Conservation (phyloP, 1,284 basidiomycete genomes). For the Mycosarcoma maydis region DNA sequence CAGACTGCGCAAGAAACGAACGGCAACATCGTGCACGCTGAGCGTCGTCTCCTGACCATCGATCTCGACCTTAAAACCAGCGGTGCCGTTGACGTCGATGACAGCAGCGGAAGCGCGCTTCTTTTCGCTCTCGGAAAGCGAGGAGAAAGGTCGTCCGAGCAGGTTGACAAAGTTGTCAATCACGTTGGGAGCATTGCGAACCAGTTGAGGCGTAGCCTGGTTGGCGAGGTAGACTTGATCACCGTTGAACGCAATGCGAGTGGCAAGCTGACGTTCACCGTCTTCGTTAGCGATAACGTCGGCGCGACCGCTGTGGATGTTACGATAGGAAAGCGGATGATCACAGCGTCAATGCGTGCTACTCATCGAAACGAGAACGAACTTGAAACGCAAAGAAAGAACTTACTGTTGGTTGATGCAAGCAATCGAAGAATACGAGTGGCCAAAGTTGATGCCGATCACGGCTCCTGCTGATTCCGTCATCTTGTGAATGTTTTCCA, state of each 20-base stretch:
- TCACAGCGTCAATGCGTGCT: slow-evolving; percentile 7
- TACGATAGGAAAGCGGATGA: background rate
- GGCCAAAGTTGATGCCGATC: slow-evolving; percentile 96
- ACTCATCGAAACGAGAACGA: background rate
- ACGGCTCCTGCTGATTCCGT: slow-evolving; percentile 67
- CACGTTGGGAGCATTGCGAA: slow-evolving; percentile 94
- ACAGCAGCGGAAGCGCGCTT: slow-evolving; percentile 84
- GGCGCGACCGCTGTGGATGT: slow-evolving; percentile 55
- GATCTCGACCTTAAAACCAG: slow-evolving; percentile 78
- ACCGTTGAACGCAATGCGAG: slow-evolving; percentile 87
- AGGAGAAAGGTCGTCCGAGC: slow-evolving; percentile 87
- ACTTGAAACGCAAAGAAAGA: background rate
- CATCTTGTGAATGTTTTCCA: slow-evolving; percentile 38
- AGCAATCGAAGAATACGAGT: slow-evolving; percentile 92
- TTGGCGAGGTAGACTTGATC: slow-evolving; percentile 83
- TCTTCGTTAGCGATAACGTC: slow-evolving; percentile 93
- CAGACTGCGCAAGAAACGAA: slow-evolving; percentile 86
- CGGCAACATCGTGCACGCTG: slow-evolving; percentile 83
- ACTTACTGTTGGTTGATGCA: slow-evolving; percentile 87
- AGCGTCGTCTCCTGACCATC: slow-evolving; percentile 77
- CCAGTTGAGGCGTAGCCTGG: slow-evolving; percentile 91
- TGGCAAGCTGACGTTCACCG: slow-evolving; percentile 96
- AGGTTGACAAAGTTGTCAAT: slow-evolving; percentile 93
- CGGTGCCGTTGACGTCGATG: slow-evolving; percentile 72
- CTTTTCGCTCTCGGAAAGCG: slow-evolving; percentile 76